These are phyloP conservation scores for Fraxinus dipetala DNA, from an alignment of 305 asterid genomes.

Conservation along the genomic window DNA sequence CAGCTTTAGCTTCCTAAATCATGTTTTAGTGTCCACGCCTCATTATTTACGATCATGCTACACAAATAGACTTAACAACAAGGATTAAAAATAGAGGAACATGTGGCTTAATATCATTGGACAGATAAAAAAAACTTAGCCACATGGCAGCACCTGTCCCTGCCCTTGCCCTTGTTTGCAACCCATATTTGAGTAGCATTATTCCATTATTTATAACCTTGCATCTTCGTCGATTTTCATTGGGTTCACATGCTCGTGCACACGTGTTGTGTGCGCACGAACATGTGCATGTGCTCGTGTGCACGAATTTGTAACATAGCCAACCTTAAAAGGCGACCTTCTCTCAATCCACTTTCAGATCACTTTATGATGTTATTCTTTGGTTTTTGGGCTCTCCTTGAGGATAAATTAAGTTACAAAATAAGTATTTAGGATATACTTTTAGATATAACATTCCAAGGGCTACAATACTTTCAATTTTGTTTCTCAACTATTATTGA, in stretches of 20 bases:
- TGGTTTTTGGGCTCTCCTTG: neutral
- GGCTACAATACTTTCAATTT: neutral
- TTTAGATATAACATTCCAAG: too few relatives aligned
- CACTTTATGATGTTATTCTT: neutral
- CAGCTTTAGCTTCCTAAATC: neutral
- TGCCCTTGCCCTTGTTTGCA: too few relatives aligned
- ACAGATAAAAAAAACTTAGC: too few relatives aligned
- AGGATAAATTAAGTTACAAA: neutral
- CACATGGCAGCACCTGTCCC: too few relatives aligned
- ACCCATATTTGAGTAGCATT: too few relatives aligned
- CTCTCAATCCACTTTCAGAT: neutral
- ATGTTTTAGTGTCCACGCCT: too few relatives aligned
- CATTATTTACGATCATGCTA: too few relatives aligned
- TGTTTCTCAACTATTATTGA: neutral
- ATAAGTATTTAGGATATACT: too few relatives aligned
- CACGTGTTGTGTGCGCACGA: neutral
- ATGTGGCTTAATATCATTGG: too few relatives aligned
- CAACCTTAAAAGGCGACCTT: neutral
- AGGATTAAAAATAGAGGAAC: too few relatives aligned
- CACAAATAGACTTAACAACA: too few relatives aligned
- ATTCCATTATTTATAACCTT: too few relatives aligned
- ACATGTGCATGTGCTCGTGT: neutral
- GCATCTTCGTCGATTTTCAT: neutral
- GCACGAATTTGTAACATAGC: neutral
- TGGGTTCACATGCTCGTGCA: neutral